Conservation (phyloP, 495 filamentous ascomycete genomes). For the Diplogelasinospora grovesii region DNA sequence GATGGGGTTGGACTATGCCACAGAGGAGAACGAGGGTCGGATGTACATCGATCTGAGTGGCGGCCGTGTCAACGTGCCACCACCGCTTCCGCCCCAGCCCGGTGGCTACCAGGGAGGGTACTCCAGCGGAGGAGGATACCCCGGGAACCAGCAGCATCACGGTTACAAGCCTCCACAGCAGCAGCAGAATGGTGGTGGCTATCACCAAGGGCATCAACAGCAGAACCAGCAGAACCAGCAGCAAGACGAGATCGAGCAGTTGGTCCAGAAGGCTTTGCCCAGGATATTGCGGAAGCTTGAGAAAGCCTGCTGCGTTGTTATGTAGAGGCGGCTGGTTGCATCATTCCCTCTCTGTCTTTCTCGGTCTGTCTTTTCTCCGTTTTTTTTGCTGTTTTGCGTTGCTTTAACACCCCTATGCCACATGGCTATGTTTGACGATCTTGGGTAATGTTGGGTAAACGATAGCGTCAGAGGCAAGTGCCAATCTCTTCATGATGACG, state of each 20-base stretch:
- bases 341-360: no score
- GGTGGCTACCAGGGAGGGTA: conserved; percentile 30
- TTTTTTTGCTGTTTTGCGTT: no score
- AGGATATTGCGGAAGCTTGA: conserved; percentile 53
- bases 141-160: conserved; percentile 24
- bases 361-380: no score
- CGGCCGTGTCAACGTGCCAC: conserved; percentile 34
- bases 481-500: no score
- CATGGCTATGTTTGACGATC: no score
- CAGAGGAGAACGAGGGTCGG: conserved; percentile 80
- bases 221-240: conserved; percentile 21
- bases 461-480: no score
- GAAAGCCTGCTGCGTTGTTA: conserved; percentile 66
- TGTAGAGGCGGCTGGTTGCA: conserved; percentile 48
- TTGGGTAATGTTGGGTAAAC: no score
- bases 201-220: conserved; percentile 29
- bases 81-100: conserved; percentile 42
- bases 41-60: conserved; percentile 55
- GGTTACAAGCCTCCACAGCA: conserved; percentile 19
- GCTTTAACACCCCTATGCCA: no score
- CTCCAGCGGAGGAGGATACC: conserved; percentile 22
- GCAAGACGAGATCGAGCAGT: conserved; percentile 54
- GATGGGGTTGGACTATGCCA: conserved; percentile 70
- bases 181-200: conserved; percentile 16
- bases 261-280: conserved; percentile 56